Percentiles rank a stretch among this genome's conserved stretches.
These are phyloP conservation scores for Hydrangea macrophylla DNA, from an alignment of 148 eudicot genomes.

Conservation along the genomic window DNA sequence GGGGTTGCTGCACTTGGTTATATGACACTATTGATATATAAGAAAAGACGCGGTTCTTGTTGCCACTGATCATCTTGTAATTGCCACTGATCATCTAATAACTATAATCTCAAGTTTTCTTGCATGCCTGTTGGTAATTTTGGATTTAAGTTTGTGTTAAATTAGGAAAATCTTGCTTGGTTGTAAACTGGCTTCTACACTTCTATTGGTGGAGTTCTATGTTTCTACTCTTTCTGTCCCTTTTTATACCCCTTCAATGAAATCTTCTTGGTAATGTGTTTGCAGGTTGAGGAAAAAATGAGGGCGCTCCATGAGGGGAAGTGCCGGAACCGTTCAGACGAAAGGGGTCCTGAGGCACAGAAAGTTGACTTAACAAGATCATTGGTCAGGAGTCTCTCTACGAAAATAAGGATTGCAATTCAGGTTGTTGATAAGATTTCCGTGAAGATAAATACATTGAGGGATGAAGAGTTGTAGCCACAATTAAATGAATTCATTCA, in stretches of 20 bases:
- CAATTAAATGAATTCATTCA: constrained; percentile 67
- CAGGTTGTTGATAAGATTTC: constrained; percentile 90
- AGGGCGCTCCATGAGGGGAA: constrained; percentile 78
- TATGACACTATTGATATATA: too few species aligned
- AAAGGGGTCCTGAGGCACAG: constrained; percentile 79
- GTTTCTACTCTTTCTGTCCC: background rate
- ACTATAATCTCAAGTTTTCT: too few species aligned
- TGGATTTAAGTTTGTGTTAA: too few species aligned
- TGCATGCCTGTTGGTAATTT: too few species aligned
- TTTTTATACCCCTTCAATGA: background rate
- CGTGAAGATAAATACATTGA: constrained; percentile 68
- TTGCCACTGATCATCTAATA: too few species aligned
- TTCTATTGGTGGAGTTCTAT: too few species aligned
- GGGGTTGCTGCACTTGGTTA: too few species aligned
- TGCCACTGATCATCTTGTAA: too few species aligned
- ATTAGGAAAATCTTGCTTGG: too few species aligned
- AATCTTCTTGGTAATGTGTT: constrained; percentile 1
- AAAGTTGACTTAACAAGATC: constrained; percentile 66
- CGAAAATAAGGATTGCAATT: constrained; percentile 88
- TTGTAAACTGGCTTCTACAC: too few species aligned
- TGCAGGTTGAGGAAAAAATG: constrained; percentile 91
- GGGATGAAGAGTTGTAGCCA: constrained; percentile 97
- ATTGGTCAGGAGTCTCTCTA: constrained; percentile 67
- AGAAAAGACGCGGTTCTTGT: too few species aligned
- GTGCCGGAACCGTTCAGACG: constrained; percentile 48